phyloP scores from a whole-genome alignment of 2,329 filamentous ascomycete genomes.

The Aspergillus udagawae region DNA sequence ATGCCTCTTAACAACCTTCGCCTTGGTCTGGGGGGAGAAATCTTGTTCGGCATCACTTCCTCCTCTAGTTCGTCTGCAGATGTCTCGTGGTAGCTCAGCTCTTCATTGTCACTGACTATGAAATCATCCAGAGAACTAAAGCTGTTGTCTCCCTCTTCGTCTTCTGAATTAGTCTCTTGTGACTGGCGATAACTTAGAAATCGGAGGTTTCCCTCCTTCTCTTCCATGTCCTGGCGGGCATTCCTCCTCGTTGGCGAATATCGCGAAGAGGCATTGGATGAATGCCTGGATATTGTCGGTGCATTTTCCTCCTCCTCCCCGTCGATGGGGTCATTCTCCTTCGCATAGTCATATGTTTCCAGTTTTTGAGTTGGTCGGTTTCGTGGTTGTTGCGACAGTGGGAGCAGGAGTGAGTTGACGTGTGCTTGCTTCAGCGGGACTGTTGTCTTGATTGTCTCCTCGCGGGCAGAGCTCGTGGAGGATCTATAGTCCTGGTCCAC shows the following conservation, averaged over 20 bases:
- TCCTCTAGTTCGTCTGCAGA: conserved; percentile 28
- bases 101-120: conserved; percentile 39
- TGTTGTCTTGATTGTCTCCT: conserved; percentile 15
- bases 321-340: conserved; percentile 32
- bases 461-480: conserved; percentile 10
- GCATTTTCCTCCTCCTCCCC: conserved; percentile 16
- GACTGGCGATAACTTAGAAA: conserved; percentile 18
- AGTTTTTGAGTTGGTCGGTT: conserved; percentile 22
- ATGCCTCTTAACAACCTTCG: conserved; percentile 35
- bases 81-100: conserved; percentile 32
- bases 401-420: conserved; percentile 33
- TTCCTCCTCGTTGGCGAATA: conserved; percentile 17
- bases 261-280: conserved; percentile 16
- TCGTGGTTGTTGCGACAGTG: conserved; percentile 20
- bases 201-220: conserved; percentile 8
- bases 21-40: conserved; percentile 20
- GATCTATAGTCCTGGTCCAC: conserved; percentile 8
- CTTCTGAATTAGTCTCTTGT: conserved; percentile 15
- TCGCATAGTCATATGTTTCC: conserved; percentile 30
- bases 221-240: conserved; percentile 5
- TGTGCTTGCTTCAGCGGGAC: conserved; percentile 27
- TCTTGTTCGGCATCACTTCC: conserved; percentile 14
- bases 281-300: conserved; percentile 15
- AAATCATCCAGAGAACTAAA: conserved; percentile 39
- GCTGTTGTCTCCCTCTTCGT: conserved; percentile 27